These are phyloP conservation scores for Solanum sitiens DNA, from an alignment of 257 asterid genomes.

Conservation along the genomic window DNA sequence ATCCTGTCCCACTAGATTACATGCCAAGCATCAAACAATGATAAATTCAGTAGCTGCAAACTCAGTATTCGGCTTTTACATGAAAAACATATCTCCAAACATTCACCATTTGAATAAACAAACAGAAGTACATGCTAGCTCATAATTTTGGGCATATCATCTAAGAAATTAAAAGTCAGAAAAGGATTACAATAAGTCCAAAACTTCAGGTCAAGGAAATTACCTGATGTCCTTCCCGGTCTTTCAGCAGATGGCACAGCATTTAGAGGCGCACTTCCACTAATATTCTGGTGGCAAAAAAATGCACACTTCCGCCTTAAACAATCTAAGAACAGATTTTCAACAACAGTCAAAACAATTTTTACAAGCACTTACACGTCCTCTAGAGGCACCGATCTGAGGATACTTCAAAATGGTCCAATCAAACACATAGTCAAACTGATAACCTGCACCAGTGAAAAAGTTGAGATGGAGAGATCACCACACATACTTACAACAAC, in stretches of 20 bases:
- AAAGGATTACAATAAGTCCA: neutral
- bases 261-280: slow-evolving; percentile 47
- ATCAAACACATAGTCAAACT: slow-evolving; percentile 91
- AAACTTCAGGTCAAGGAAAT: neutral
- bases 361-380: slow-evolving; percentile 40
- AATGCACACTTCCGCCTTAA: slow-evolving; percentile 1
- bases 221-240: slow-evolving; percentile 82
- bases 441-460: slow-evolving; percentile 57
- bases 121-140: neutral
- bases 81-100: neutral
- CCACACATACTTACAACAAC: neutral
- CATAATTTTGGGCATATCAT: neutral
- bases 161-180: neutral
- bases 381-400: slow-evolving; percentile 78
- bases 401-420: slow-evolving; percentile 97
- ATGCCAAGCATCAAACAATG: neutral
- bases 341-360: neutral
- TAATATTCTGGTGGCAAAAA: slow-evolving; percentile 40
- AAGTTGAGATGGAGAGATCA: slow-evolving; percentile 1
- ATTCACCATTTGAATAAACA: neutral
- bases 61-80: neutral
- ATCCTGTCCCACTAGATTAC: slow-evolving; percentile 54
- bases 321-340: neutral
- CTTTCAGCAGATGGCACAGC: slow-evolving; percentile 83
- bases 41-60: neutral